A percentile compares a stretch with the other conserved stretches of the same genome.
Evolutionary conservation across 2,329 filamentous ascomycete species (phyloP).

Genomic region (Rhynchosporium agropyri): DNA sequence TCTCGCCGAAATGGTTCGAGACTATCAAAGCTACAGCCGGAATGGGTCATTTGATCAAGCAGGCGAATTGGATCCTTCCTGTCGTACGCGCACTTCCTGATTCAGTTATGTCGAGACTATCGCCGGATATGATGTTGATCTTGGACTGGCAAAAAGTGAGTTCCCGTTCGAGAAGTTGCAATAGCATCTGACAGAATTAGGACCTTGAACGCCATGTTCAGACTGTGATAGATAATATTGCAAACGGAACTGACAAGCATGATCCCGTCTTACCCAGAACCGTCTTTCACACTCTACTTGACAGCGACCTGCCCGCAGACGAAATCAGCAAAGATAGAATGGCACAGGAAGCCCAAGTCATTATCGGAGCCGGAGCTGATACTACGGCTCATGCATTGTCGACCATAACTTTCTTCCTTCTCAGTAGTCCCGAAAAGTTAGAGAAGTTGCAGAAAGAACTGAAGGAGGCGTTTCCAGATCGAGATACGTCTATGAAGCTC

Average conservation of each 20-base stretch:
- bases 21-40: conserved; percentile 9
- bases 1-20: conserved; percentile 19
- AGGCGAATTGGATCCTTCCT: conserved; percentile 17
- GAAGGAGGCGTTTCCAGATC: conserved; percentile 24
- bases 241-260: conserved; percentile 14
- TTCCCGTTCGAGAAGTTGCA: not conserved
- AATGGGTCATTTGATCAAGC: conserved; percentile 17
- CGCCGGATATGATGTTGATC: conserved; percentile 14
- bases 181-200: not conserved
- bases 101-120: conserved; percentile 1
- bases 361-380: conserved; percentile 31
- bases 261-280: conserved; percentile 30
- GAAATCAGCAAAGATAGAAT: conserved; percentile 18
- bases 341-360: conserved; percentile 18
- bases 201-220: conserved; percentile 15
- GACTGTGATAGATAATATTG: conserved; percentile 18
- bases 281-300: conserved; percentile 37
- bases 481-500: conserved; percentile 12
- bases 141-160: conserved; percentile 1
- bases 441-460: conserved; percentile 44
- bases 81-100: conserved; percentile 7
- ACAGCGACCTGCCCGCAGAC: conserved; percentile 41
- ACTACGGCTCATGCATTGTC: conserved; percentile 44
- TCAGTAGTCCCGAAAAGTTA: conserved; percentile 41
- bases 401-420: conserved; percentile 44